Evolutionary conservation across 345 rosid genomes (phyloP), one percentile per base, ranked within the genome.

Genomic region (Salix purpurea): DNA sequence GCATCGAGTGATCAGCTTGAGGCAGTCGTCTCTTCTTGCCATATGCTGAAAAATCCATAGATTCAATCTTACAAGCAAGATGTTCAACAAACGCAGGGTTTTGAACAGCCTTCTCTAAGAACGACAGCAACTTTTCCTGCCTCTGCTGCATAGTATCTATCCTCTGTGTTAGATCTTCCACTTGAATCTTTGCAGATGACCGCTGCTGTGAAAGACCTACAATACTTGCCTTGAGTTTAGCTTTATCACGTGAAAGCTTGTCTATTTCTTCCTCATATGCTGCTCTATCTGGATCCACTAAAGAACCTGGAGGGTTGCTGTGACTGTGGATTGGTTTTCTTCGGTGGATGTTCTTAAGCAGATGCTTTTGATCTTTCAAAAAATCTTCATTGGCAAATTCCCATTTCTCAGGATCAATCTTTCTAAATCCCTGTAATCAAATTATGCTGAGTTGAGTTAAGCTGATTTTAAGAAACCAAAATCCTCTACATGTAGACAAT

Each of bases 251-350:
- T 23, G 88, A 81, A 37, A 93, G 91, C 83, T 80, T 92, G 19
- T 92, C 96, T 34, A 93, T 87, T 77, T 91, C 83, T 78, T 90
- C 94, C 34, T 91, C 93, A 74, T 86, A 81, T 70, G 86, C 82
- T 8, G 91, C 89, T 87, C 97, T 85, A 76, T 91, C 98, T 26
- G 89, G 87, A 84, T 92, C 98, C 58, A 78, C 67, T 1, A 69
- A 62, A 24, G 86, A 84, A 60, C 77, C 74, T 32, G 81, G 97
- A 76, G 97, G 90, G 19, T 91, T 86, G 79, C 91, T 93, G 10
- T 93, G 99, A 87, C 99, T 96, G 52, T 96, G 95, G 75, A 93
- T 89, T 72, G 98, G 96, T 80, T 93, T 96, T 74, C 97, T 86
- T 39, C 97, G 84, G 80, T 88, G 91, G 83, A 96, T 96, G 82